Evolutionary conservation across 164 flowering plant species (phyloP).

Genomic region (Santalum album): DNA sequence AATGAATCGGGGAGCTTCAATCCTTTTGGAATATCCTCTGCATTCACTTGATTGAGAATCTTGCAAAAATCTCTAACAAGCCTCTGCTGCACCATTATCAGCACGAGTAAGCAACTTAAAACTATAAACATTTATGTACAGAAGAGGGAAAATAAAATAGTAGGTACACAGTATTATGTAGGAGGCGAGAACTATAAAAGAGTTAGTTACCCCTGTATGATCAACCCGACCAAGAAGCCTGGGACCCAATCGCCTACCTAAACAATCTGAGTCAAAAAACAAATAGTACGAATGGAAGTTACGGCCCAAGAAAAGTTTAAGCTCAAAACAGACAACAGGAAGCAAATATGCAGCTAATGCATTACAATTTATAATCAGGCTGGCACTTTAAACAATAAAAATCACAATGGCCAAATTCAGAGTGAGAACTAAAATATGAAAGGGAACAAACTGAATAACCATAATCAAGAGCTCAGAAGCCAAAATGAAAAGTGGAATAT

Average conservation of each 20-base stretch:
- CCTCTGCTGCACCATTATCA: slow-evolving; percentile 46
- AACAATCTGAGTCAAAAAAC: slow-evolving; percentile 58
- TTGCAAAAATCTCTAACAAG: slow-evolving; percentile 70
- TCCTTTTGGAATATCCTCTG: slow-evolving; percentile 65
- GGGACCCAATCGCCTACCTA: slow-evolving; percentile 91
- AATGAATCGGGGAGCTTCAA: slow-evolving; percentile 70
- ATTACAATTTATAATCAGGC: too few relatives aligned
- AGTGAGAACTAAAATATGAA: too few relatives aligned
- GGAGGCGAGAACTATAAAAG: neutral
- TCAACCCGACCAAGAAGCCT: slow-evolving; percentile 76
- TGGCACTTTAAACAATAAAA: too few relatives aligned
- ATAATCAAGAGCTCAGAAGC: neutral
- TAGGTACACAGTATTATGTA: neutral
- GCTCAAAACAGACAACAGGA: neutral
- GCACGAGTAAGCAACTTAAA: slow-evolving; percentile 7
- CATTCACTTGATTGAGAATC: slow-evolving; percentile 68
- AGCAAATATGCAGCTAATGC: too few relatives aligned
- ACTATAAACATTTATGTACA: neutral
- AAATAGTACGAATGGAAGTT: neutral
- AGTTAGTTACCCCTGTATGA: slow-evolving; percentile 64
- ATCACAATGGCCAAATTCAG: too few relatives aligned
- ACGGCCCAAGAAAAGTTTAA: neutral
- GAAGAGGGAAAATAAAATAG: neutral
- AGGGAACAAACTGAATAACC: neutral
- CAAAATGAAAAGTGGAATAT: too few relatives aligned